A percentile compares a stretch with the other conserved stretches of the same genome.
phyloP scores from a whole-genome alignment of 2,329 filamentous ascomycete genomes.

The Rhinocladiella similis region DNA sequence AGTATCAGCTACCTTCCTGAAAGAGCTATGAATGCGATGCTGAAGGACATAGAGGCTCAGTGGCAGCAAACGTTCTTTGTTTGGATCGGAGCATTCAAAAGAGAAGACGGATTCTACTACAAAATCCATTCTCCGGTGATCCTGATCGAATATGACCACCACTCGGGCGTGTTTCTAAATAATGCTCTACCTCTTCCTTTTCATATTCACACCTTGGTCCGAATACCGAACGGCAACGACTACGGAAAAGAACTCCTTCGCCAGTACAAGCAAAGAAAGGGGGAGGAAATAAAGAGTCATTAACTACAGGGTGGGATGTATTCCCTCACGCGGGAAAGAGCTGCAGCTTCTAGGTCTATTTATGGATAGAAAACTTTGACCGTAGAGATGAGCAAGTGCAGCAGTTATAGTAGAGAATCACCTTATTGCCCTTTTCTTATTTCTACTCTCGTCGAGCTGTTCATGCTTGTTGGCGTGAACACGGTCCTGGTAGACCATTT shows the following conservation, averaged over 20 bases:
- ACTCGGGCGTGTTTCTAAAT: slow-evolving; percentile 72
- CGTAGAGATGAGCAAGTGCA: no score
- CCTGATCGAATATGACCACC: slow-evolving; percentile 74
- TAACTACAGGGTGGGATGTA: no score
- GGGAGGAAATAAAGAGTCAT: no score
- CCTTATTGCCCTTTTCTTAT: no score
- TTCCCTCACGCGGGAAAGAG: no score
- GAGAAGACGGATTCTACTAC: slow-evolving; percentile 14
- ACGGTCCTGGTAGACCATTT: no score
- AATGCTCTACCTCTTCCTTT: slow-evolving; percentile 73
- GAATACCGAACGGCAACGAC: slow-evolving; percentile 72
- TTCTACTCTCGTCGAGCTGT: no score
- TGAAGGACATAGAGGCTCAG: slow-evolving; percentile 55
- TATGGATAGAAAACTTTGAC: no score
- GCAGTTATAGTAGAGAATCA: no score
- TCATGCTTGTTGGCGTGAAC: no score
- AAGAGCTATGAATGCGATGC: slow-evolving; percentile 53
- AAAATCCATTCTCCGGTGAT: slow-evolving; percentile 70
- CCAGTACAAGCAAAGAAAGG: slow-evolving; percentile 12
- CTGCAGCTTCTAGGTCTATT: no score
- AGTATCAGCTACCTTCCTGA: slow-evolving; percentile 68
- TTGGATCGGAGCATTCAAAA: slow-evolving; percentile 47
- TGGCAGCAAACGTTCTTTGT: slow-evolving; percentile 73
- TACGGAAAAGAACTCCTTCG: slow-evolving; percentile 60
- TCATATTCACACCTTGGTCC: slow-evolving; percentile 72